These are phyloP conservation scores for Phoma sp. DNA, from an alignment of 2,329 filamentous ascomycete species.

Conservation along the genomic window DNA sequence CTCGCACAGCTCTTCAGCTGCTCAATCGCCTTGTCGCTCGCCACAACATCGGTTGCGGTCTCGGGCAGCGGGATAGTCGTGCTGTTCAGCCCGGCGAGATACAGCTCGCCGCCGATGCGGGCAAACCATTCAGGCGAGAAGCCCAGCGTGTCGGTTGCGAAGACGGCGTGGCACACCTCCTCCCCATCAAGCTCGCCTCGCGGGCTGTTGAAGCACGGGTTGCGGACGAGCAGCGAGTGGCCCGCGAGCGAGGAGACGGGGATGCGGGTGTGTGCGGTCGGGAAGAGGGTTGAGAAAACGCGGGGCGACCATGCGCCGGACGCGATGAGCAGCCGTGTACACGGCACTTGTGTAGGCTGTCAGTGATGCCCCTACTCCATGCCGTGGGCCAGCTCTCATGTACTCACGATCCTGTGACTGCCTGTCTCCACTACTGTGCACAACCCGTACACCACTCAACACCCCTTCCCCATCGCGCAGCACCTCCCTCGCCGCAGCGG, in stretches of 20 bases:
- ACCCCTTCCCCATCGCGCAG: conserved; percentile 57
- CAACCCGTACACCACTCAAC: conserved; percentile 58
- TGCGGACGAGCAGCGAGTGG: conserved; percentile 72
- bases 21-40: conserved; percentile 56
- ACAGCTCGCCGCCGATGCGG: conserved; percentile 70
- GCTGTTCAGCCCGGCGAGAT: conserved; percentile 74
- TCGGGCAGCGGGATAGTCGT: conserved; percentile 65
- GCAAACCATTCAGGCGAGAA: conserved; percentile 77
- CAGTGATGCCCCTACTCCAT: too few relatives aligned
- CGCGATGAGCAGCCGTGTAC: conserved; percentile 69
- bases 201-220: conserved; percentile 57
- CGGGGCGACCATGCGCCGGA: conserved; percentile 74
- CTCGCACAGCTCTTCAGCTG: conserved; percentile 58
- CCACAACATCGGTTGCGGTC: conserved; percentile 57
- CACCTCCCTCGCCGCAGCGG: conserved; percentile 62
- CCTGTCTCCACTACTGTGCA: conserved; percentile 46
- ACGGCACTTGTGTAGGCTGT: conserved; percentile 57
- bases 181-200: conserved; percentile 45
- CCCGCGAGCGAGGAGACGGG: conserved; percentile 70
- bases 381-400: too few relatives aligned
- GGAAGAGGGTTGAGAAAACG: conserved; percentile 71
- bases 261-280: conserved; percentile 57
- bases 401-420: conserved; percentile 52
- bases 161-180: conserved; percentile 69
- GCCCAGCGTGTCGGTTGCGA: conserved; percentile 62